Evolutionary conservation across 768 basidiomycete genomes (phyloP).

Genomic region (Collybia mongolica): DNA sequence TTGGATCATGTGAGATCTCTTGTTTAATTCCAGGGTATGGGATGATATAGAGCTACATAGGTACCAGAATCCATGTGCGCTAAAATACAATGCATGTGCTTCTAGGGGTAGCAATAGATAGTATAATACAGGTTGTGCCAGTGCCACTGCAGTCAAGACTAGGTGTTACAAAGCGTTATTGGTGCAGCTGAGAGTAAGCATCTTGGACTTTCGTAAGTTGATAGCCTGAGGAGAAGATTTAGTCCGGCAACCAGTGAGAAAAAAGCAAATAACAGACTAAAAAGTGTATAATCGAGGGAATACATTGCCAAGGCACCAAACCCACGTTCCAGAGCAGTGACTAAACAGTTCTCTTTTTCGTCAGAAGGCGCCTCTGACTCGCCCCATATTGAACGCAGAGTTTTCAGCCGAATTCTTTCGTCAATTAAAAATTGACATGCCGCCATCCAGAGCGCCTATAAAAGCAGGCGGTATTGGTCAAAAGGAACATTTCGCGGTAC

Average conservation of each 20-base stretch:
- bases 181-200: conserved; percentile 24
- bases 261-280: conserved; percentile 30
- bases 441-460: conserved; percentile 42
- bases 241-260: neutral
- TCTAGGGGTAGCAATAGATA: too few relatives aligned
- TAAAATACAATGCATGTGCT: too few relatives aligned
- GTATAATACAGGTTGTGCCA: too few relatives aligned
- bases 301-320: conserved; percentile 38
- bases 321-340: conserved; percentile 34
- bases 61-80: too few relatives aligned
- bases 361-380: conserved; percentile 14
- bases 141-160: too few relatives aligned
- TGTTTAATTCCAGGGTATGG: too few relatives aligned
- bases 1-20: too few relatives aligned
- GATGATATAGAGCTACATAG: too few relatives aligned
- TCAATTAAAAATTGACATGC: conserved; percentile 42
- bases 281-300: conserved; percentile 38
- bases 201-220: conserved; percentile 43
- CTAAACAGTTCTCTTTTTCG: conserved; percentile 34
- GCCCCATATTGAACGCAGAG: conserved; percentile 26
- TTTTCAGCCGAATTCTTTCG: conserved; percentile 37
- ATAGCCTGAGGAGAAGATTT: conserved; percentile 26
- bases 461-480: conserved; percentile 6
- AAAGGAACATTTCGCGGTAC: neutral
- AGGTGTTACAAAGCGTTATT: neutral